Evolutionary conservation across 805 yeast species (phyloP).

Genomic region (Maudiozyma bulderi): DNA sequence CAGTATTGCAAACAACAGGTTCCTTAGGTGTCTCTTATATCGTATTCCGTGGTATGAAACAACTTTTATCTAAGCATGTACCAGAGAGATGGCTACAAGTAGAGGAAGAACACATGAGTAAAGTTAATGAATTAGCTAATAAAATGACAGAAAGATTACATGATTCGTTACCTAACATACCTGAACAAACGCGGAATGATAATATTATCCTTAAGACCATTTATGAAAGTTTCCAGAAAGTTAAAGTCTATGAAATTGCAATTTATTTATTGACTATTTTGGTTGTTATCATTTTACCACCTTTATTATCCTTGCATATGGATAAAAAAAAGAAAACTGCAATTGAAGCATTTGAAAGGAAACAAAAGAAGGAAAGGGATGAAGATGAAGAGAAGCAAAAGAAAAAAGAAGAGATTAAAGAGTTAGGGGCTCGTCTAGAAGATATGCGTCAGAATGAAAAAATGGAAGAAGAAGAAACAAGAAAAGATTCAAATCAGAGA

Average conservation of each 20-base stretch:
- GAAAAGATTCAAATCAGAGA: not conserved
- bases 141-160: not conserved
- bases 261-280: not conserved
- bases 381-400: not conserved
- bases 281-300: not conserved
- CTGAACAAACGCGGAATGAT: not conserved
- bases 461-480: not conserved
- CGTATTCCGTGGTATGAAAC: slow-evolving; percentile 9
- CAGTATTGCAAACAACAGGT: slow-evolving; percentile 10
- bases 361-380: not conserved
- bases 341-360: not conserved
- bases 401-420: slow-evolving; percentile 1
- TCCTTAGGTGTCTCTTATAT: slow-evolving; percentile 13
- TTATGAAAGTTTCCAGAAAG: not conserved
- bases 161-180: not conserved
- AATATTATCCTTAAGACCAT: not conserved
- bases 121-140: not conserved
- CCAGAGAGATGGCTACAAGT: slow-evolving; percentile 9
- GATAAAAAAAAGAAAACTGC: not conserved
- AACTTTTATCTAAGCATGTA: slow-evolving; percentile 5
- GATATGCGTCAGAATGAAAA: not conserved
- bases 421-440: not conserved
- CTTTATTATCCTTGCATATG: not conserved
- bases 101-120: not conserved
- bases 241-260: not conserved